Percentiles rank a stretch among this genome's conserved stretches.
Evolutionary conservation across 495 filamentous ascomycete species (phyloP).

Genomic region (Pseudoneurospora amorphoporcata): DNA sequence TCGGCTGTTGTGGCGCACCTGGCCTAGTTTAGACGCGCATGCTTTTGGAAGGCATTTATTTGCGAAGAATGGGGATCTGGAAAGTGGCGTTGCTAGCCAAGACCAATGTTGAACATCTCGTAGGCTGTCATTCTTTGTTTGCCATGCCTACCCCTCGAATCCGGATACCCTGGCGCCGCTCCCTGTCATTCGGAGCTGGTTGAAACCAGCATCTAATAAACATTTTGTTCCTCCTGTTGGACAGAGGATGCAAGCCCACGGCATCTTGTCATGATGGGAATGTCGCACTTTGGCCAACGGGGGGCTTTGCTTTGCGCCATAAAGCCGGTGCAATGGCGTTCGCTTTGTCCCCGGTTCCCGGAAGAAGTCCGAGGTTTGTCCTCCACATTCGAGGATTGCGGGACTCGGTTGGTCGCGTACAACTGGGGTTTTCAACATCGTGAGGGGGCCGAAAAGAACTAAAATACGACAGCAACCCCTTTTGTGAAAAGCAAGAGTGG

Average conservation of each 20-base stretch:
- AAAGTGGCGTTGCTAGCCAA: not conserved
- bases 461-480: not conserved
- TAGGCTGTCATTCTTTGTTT: not conserved
- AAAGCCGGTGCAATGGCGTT: not conserved
- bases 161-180: not conserved
- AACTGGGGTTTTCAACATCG: not conserved
- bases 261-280: not conserved
- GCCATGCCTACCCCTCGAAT: not conserved
- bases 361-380: not conserved
- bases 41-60: not conserved
- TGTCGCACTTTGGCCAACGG: not conserved
- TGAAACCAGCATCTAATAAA: not conserved
- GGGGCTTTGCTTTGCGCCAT: not conserved
- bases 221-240: not conserved
- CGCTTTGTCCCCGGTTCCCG: not conserved
- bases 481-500: not conserved
- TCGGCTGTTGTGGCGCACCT: not conserved
- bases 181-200: not conserved
- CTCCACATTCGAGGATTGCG: not conserved
- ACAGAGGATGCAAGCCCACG: not conserved
- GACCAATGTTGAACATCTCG: not conserved
- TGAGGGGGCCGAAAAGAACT: not conserved
- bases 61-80: not conserved
- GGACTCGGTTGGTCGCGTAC: not conserved
- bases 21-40: not conserved